Conservation (phyloP, 1,284 basidiomycete species). For the Sanghuangporus baumii region DNA sequence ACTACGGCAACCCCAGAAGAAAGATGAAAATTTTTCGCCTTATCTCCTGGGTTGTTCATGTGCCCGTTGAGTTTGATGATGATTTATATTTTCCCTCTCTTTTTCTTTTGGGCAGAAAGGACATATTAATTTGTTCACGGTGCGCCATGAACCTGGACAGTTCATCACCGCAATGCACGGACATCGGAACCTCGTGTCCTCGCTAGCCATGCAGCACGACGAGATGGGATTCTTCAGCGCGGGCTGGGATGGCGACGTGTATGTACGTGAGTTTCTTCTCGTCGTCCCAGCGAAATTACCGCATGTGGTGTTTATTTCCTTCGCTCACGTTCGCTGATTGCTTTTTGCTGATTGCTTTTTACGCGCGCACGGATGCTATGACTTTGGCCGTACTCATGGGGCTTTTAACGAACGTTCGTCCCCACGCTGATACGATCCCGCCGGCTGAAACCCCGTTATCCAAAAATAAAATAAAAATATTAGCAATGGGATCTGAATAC, state of each 20-base stretch:
- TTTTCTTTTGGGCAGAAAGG: constrained; percentile 50
- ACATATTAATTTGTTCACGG: constrained; percentile 85
- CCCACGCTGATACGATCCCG: not conserved
- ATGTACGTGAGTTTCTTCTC: constrained; percentile 49
- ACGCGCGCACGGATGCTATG: not conserved
- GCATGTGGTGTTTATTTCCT: not conserved
- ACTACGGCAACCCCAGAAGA: constrained; percentile 10
- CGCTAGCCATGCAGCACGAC: constrained; percentile 71
- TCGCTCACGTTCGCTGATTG: not conserved
- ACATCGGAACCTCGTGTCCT: constrained; percentile 83
- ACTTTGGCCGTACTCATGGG: not conserved
- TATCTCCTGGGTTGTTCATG: not conserved
- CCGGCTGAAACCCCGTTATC: not conserved
- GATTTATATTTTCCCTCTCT: not conserved
- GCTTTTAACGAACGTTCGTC: not conserved
- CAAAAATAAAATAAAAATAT: not conserved
- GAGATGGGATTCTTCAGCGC: constrained; percentile 88
- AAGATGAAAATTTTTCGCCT: not conserved
- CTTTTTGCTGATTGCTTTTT: not conserved
- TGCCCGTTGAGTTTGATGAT: constrained; percentile 1
- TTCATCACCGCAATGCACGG: constrained; percentile 68
- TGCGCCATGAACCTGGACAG: constrained; percentile 88
- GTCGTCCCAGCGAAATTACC: not conserved
- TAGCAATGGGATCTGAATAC: constrained; percentile 99
- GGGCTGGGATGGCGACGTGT: constrained; percentile 90